These are phyloP conservation scores for Davidsoniella virescens DNA, from an alignment of 2,329 filamentous ascomycete genomes.

Conservation along the genomic window DNA sequence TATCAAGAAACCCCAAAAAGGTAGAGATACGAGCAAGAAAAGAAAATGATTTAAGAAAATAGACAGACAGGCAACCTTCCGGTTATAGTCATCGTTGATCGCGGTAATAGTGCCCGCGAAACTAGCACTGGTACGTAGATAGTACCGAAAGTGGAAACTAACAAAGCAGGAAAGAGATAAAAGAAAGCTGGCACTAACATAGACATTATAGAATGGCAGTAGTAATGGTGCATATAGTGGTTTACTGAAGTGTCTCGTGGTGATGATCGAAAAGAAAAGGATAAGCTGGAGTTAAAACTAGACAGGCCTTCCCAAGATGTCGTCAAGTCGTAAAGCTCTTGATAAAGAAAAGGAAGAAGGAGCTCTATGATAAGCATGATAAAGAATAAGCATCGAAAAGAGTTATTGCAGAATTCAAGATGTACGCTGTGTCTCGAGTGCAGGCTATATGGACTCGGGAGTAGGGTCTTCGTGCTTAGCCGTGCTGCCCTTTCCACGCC, in stretches of 20 bases:
- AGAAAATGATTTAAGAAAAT: neutral
- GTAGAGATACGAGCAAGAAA: slow-evolving; percentile 9
- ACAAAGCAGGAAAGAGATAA: no score
- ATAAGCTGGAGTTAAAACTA: neutral
- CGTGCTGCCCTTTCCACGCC: slow-evolving; percentile 82
- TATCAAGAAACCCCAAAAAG: neutral
- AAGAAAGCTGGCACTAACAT: no score
- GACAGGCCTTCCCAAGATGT: no score
- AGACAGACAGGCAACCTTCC: no score
- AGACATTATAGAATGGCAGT: no score
- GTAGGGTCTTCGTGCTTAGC: slow-evolving; percentile 65
- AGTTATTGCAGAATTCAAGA: neutral
- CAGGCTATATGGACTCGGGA: slow-evolving; percentile 18
- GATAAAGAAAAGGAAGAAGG: neutral
- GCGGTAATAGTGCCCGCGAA: no score
- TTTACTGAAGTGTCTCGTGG: neutral
- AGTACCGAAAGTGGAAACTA: no score
- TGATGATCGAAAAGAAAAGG: neutral
- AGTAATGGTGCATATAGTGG: no score
- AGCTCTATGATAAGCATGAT: neutral
- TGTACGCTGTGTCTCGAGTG: slow-evolving; percentile 2
- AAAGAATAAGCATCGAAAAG: neutral
- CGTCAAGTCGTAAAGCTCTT: neutral
- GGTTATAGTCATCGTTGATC: no score
- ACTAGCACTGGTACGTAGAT: no score